phyloP scores from a whole-genome alignment of 768 basidiomycete species.

The Boletus rubroflammeus region DNA sequence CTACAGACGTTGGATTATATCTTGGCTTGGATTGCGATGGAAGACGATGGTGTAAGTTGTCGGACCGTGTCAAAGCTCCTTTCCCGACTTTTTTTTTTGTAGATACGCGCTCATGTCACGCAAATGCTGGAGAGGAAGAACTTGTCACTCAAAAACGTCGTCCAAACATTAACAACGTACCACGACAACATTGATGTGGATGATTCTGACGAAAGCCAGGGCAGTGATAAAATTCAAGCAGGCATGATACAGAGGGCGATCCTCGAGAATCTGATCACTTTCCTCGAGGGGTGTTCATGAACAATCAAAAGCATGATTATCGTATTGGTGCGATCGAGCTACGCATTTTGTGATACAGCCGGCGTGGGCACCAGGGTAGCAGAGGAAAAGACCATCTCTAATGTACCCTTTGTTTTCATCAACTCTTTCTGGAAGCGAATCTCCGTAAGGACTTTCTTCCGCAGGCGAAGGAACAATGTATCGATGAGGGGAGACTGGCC shows the following conservation, averaged over 20 bases:
- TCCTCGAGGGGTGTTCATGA: slow-evolving; percentile 42
- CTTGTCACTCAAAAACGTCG: slow-evolving; percentile 65
- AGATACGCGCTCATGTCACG: slow-evolving; percentile 76
- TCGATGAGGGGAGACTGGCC: slow-evolving; percentile 95
- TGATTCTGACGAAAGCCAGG: slow-evolving; percentile 26
- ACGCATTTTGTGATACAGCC: slow-evolving; percentile 13
- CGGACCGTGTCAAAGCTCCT: background rate
- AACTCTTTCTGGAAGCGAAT: slow-evolving; percentile 86
- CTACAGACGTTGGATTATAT: slow-evolving; percentile 93
- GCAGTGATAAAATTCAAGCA: slow-evolving; percentile 31
- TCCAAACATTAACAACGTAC: slow-evolving; percentile 67
- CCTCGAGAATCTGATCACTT: slow-evolving; percentile 61
- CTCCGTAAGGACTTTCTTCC: slow-evolving; percentile 82
- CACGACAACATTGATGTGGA: slow-evolving; percentile 69
- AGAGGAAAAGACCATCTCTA: slow-evolving; percentile 85
- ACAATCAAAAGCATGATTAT: background rate
- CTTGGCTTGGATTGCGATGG: slow-evolving; percentile 93
- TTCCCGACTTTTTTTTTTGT: slow-evolving; percentile 9
- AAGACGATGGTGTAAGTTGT: slow-evolving; percentile 87
- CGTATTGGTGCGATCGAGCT: slow-evolving; percentile 8
- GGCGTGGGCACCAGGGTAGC: slow-evolving; percentile 34
- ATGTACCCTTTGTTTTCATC: slow-evolving; percentile 74
- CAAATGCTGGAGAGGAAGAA: slow-evolving; percentile 75
- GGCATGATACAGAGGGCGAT: slow-evolving; percentile 62
- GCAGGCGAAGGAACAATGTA: slow-evolving; percentile 73